phyloP scores from a whole-genome alignment of 192 early-diverging fungal species.

The Coemansia sp. region DNA sequence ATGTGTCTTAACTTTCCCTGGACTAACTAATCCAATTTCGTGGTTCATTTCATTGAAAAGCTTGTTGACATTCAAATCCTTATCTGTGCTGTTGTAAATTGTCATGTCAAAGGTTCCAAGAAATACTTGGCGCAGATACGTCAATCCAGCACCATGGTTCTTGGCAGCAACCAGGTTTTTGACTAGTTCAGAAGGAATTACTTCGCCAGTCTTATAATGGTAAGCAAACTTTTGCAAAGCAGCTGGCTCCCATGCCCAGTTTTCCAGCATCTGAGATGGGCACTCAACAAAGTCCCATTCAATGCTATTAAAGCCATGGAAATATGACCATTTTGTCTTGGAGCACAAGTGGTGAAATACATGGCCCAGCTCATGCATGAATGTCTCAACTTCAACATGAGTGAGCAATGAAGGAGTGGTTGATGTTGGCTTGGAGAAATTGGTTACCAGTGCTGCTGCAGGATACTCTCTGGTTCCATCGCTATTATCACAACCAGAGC shows the following conservation, averaged over 20 bases:
- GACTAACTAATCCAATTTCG: slow-evolving; percentile 38
- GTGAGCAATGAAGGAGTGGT: slow-evolving; percentile 71
- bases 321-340: slow-evolving; percentile 67
- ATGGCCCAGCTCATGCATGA: slow-evolving; percentile 85
- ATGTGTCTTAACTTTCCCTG: slow-evolving; percentile 51
- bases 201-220: slow-evolving; percentile 70
- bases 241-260: slow-evolving; percentile 68
- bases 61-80: slow-evolving; percentile 33
- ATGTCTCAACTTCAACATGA: slow-evolving; percentile 78
- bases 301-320: no score
- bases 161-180: slow-evolving; percentile 65
- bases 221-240: slow-evolving; percentile 57
- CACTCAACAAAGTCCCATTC: slow-evolving; percentile 88
- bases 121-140: slow-evolving; percentile 75
- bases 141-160: slow-evolving; percentile 72
- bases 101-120: slow-evolving; percentile 74
- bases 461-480: slow-evolving; percentile 61
- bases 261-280: slow-evolving; percentile 87
- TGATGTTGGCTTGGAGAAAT: slow-evolving; percentile 65
- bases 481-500: slow-evolving; percentile 58
- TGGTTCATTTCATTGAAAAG: slow-evolving; percentile 50
- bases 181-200: slow-evolving; percentile 69
- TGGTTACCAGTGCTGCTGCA: slow-evolving; percentile 71
- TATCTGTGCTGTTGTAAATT: slow-evolving; percentile 64
- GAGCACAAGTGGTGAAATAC: slow-evolving; percentile 67